phyloP scores from a whole-genome alignment of 441 rosid species.

The Corymbia citriodora region DNA sequence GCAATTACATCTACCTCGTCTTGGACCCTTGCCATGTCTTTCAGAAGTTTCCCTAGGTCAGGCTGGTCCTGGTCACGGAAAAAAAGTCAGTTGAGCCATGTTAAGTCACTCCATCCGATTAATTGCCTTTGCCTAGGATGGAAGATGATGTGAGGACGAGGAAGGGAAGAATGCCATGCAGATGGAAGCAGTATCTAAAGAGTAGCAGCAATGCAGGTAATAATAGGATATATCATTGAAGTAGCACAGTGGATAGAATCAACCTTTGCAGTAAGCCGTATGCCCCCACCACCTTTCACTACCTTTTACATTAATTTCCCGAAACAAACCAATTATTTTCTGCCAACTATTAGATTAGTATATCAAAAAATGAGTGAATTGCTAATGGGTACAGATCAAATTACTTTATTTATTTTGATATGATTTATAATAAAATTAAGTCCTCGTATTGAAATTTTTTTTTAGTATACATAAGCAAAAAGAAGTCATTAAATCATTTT shows the following conservation, averaged over 20 bases:
- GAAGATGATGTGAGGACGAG: neutral
- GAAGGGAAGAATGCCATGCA: neutral
- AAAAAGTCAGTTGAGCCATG: neutral
- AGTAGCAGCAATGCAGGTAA: neutral
- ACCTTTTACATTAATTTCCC: neutral
- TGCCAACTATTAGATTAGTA: neutral
- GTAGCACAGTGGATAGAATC: neutral
- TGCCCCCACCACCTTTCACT: neutral
- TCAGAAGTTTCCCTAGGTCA: neutral
- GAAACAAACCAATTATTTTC: neutral
- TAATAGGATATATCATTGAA: neutral
- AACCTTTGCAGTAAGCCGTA: neutral
- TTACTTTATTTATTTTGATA: neutral
- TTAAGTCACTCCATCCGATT: neutral
- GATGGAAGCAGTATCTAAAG: neutral
- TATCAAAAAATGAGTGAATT: neutral
- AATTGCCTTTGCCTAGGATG: neutral
- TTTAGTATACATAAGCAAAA: neutral
- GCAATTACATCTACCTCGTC: neutral
- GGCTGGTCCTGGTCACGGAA: neutral
- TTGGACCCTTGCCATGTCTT: neutral
- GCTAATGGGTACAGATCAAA: neutral
- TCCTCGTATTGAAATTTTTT: neutral
- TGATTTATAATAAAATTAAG: neutral
- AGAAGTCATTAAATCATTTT: neutral